Evolutionary conservation across 768 basidiomycete species (phyloP).

Genomic region (Multifurca ochricompacta): DNA sequence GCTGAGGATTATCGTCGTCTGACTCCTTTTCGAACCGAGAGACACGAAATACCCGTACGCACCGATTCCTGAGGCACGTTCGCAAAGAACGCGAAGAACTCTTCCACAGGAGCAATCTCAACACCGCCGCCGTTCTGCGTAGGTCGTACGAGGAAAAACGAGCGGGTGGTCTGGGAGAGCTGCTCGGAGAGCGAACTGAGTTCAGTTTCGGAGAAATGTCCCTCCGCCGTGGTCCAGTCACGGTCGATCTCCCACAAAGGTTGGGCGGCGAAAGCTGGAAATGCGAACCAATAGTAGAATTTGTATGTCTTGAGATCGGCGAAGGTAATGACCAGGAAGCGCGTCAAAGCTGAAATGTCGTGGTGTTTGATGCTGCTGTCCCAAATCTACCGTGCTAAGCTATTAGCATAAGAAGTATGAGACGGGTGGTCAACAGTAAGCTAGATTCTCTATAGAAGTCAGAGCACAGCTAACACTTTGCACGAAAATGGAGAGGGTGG

Average conservation of each 20-base stretch:
- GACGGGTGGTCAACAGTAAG: not conserved
- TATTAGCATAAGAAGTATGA: not conserved
- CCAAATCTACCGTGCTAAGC: constrained; percentile 51
- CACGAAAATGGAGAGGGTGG: not conserved
- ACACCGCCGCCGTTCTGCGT: constrained; percentile 24
- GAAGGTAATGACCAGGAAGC: constrained; percentile 86
- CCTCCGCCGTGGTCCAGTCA: constrained; percentile 49
- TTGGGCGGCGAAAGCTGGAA: constrained; percentile 84
- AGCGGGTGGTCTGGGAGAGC: constrained; percentile 33
- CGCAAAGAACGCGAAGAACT: constrained; percentile 52
- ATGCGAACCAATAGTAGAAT: constrained; percentile 97
- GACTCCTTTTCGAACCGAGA: not conserved
- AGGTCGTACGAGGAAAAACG: constrained; percentile 58
- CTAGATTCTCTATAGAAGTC: not conserved
- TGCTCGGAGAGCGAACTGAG: constrained; percentile 38
- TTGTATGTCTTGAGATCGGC: constrained; percentile 98
- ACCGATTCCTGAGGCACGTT: constrained; percentile 37
- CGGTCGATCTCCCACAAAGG: constrained; percentile 82
- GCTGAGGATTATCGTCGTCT: constrained; percentile 19
- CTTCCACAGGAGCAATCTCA: constrained; percentile 46
- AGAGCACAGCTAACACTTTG: not conserved
- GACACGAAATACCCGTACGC: constrained; percentile 25
- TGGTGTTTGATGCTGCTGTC: constrained; percentile 44
- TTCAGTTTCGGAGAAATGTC: constrained; percentile 35
- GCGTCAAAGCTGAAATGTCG: constrained; percentile 51